A percentile compares a stretch with the other conserved stretches of the same genome.
phyloP scores from a whole-genome alignment of 495 filamentous ascomycete genomes.

The Neurospora intermedia region DNA sequence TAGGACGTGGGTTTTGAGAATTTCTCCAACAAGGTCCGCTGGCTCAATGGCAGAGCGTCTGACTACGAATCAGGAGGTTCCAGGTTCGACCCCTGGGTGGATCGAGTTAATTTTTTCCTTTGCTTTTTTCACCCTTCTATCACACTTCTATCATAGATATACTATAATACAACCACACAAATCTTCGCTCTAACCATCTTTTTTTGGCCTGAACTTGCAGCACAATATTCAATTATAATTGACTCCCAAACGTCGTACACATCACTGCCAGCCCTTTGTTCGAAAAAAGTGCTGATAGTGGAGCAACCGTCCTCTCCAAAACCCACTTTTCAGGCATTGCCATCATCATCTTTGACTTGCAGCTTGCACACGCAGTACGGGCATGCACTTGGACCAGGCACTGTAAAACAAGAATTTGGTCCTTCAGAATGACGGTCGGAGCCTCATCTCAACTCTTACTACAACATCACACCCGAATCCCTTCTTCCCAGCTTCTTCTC shows the following conservation, averaged over 20 bases:
- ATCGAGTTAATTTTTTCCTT: neutral
- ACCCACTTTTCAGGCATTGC: neutral
- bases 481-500: neutral
- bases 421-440: neutral
- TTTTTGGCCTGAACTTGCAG: neutral
- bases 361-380: neutral
- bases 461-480: neutral
- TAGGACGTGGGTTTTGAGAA: accelerated
- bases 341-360: neutral
- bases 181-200: neutral
- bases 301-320: neutral
- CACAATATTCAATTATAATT: neutral
- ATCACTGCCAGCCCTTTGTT: neutral
- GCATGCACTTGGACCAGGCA: neutral
- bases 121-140: neutral
- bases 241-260: neutral
- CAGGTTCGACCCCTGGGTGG: neutral
- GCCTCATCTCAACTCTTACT: neutral
- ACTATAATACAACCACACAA: too few species aligned
- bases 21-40: neutral
- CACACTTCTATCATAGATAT: too few species aligned
- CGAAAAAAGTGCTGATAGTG: neutral
- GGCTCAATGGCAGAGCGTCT: neutral
- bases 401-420: neutral
- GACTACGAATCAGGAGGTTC: neutral